A percentile compares a stretch with the other conserved stretches of the same genome.
phyloP scores from a whole-genome alignment of 106 monocot species.

The Vanilla planifolia region DNA sequence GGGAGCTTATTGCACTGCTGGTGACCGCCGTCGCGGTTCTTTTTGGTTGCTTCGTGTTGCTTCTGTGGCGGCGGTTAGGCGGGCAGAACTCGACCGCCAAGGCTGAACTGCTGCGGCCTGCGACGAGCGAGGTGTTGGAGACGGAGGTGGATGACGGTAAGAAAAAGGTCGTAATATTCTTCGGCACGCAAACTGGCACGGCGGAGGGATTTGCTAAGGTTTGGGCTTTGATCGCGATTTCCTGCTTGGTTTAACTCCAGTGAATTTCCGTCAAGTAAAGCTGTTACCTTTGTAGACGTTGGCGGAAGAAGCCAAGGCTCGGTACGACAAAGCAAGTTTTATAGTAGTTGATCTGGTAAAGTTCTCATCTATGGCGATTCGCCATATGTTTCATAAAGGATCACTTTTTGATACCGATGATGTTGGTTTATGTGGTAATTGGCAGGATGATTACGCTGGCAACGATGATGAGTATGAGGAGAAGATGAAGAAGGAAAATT shows the following conservation, averaged over 20 bases:
- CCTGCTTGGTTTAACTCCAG: neutral
- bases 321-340: conserved; percentile 24
- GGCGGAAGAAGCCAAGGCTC: conserved; percentile 25
- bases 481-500: conserved; percentile 53
- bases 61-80: conserved; percentile 26
- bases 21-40: conserved; percentile 29
- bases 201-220: conserved; percentile 73
- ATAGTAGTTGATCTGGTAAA: conserved; percentile 31
- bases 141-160: conserved; percentile 40
- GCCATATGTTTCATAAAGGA: neutral
- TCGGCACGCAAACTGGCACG: conserved; percentile 63
- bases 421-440: neutral
- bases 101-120: conserved; percentile 22
- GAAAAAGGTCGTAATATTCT: conserved; percentile 49
- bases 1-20: conserved; percentile 26
- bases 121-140: conserved; percentile 8
- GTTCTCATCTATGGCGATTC: neutral
- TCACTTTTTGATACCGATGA: neutral
- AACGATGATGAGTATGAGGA: conserved; percentile 57
- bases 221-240: neutral
- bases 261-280: neutral
- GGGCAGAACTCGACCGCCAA: conserved; percentile 5
- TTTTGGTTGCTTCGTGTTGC: conserved; percentile 23
- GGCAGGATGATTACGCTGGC: conserved; percentile 45
- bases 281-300: conserved; percentile 5